Conservation (phyloP, 805 yeast species). For the Yarrowia phangngaensis region DNA sequence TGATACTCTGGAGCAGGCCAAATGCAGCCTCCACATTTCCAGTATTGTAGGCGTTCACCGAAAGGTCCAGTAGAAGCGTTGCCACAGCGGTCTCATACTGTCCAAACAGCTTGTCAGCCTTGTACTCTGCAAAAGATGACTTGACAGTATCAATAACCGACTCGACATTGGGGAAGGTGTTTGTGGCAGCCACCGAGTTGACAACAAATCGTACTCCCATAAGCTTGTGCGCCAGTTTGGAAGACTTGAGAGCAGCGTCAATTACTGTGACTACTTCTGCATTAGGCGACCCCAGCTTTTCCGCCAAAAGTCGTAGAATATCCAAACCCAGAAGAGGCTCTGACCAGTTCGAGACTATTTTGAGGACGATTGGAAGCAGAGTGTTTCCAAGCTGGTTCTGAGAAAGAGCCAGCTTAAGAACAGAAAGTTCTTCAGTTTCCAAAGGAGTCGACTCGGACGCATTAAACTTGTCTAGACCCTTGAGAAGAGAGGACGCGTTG, state of each 20-base stretch:
- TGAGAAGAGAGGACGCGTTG: constrained; percentile 43
- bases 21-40: constrained; percentile 35
- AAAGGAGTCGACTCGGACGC: constrained; percentile 29
- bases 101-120: constrained; percentile 19
- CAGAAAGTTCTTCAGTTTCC: constrained; percentile 32
- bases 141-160: constrained; percentile 28
- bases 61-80: constrained; percentile 50
- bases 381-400: constrained; percentile 32
- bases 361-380: constrained; percentile 41
- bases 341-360: constrained; percentile 49
- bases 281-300: constrained; percentile 43
- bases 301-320: constrained; percentile 50
- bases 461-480: constrained; percentile 36
- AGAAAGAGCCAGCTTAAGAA: constrained; percentile 28
- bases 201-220: constrained; percentile 55
- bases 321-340: constrained; percentile 58
- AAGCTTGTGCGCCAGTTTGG: constrained; percentile 45
- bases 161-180: constrained; percentile 18
- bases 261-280: constrained; percentile 34
- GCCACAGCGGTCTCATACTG: constrained; percentile 41
- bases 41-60: constrained; percentile 38
- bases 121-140: constrained; percentile 31
- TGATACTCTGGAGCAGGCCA: constrained; percentile 35
- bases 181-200: constrained; percentile 42
- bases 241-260: constrained; percentile 35